These are phyloP conservation scores for Thelephora terrestris DNA, from an alignment of 1,284 basidiomycete genomes.

Conservation along the genomic window DNA sequence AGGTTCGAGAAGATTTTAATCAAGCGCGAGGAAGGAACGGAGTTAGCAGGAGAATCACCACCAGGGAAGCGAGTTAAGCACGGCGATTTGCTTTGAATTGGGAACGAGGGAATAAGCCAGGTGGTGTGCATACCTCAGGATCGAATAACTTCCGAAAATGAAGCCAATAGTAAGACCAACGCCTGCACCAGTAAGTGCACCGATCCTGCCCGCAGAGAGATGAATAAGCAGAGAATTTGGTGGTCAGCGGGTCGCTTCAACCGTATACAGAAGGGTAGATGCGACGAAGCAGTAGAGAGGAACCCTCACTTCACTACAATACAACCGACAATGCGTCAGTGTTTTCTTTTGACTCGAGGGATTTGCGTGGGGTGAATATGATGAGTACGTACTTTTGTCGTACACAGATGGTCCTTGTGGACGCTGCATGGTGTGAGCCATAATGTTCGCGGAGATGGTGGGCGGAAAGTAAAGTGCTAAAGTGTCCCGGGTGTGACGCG, in stretches of 20 bases:
- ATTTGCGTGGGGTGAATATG: no score
- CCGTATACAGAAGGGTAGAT: background rate
- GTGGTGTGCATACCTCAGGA: conserved; percentile 52
- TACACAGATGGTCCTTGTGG: no score
- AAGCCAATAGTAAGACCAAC: conserved; percentile 95
- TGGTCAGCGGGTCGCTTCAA: conserved; percentile 1
- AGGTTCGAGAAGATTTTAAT: background rate
- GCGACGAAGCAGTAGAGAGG: conserved; percentile 7
- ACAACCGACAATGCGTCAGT: conserved; percentile 8
- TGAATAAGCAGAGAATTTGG: background rate
- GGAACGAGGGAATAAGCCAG: conserved; percentile 14
- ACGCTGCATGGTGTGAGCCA: no score
- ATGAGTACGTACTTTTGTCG: no score
- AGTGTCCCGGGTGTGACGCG: no score
- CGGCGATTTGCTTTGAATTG: background rate
- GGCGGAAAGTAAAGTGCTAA: no score
- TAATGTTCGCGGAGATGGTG: background rate
- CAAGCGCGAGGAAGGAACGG: conserved; percentile 3
- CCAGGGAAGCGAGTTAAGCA: background rate
- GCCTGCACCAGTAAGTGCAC: conserved; percentile 84
- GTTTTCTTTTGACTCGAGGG: no score
- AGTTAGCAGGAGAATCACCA: conserved; percentile 2
- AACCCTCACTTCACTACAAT: conserved; percentile 9
- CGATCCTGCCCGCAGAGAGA: conserved; percentile 62
- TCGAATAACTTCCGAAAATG: conserved; percentile 86